Percentiles rank a stretch among this genome's conserved stretches.
Evolutionary conservation across 208 protist genomes (phyloP).

Genomic region (Trichomonas tenax): DNA sequence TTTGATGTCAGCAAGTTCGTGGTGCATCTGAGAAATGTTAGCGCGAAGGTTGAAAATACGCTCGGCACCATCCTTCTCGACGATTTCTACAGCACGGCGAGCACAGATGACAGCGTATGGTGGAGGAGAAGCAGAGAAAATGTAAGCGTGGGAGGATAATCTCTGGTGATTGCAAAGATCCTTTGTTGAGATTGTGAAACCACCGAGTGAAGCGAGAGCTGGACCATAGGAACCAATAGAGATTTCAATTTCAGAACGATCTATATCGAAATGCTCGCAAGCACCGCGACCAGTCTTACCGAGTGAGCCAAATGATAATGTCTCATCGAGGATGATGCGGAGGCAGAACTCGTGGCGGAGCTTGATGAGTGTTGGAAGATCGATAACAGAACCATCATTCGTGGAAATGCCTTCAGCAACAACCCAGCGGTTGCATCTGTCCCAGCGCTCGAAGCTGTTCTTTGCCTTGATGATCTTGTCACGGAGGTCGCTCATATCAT

Average conservation of each 20-base stretch:
- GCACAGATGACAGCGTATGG: constrained; percentile 67
- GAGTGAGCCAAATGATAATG: constrained; percentile 71
- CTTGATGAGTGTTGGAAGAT: constrained; percentile 61
- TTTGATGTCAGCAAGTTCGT: neutral
- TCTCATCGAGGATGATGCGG: constrained; percentile 82
- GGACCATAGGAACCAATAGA: constrained; percentile 51
- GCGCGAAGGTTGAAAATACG: neutral
- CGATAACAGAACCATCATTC: constrained; percentile 49
- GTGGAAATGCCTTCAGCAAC: constrained; percentile 79
- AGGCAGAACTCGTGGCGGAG: constrained; percentile 79
- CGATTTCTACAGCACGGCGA: constrained; percentile 52
- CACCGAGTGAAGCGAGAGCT: constrained; percentile 66
- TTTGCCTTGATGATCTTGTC: constrained; percentile 48
- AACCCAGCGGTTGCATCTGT: constrained; percentile 61
- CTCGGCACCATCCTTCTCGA: constrained; percentile 41
- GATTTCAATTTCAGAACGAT: constrained; percentile 31
- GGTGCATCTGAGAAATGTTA: neutral
- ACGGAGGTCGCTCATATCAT: constrained; percentile 69
- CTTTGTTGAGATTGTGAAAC: constrained; percentile 68
- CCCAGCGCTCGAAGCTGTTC: constrained; percentile 51
- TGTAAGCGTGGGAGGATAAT: constrained; percentile 68
- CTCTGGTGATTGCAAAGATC: constrained; percentile 75
- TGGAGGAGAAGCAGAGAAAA: constrained; percentile 85
- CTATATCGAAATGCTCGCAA: constrained; percentile 27
- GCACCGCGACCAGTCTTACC: constrained; percentile 75